These are phyloP conservation scores for Backusella mclennaniae DNA, from an alignment of 192 early-diverging fungal genomes.

Conservation along the genomic window DNA sequence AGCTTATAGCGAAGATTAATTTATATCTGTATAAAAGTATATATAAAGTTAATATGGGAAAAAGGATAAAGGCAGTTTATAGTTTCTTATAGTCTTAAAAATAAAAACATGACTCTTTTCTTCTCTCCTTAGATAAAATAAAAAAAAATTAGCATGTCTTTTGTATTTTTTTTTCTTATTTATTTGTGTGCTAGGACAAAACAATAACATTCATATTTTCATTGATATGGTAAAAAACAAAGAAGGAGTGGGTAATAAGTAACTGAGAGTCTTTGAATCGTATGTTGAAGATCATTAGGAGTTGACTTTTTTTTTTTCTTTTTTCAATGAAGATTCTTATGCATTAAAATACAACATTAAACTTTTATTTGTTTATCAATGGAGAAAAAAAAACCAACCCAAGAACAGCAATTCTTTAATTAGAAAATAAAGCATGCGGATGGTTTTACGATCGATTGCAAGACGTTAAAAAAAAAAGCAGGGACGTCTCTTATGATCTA, in stretches of 20 bases:
- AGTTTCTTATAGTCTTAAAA: not conserved
- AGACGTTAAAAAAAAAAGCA: not conserved
- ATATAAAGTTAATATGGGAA: not conserved
- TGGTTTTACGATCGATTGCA: too few species aligned
- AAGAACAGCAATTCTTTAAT: too few species aligned
- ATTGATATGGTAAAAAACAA: not conserved
- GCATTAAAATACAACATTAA: too few species aligned
- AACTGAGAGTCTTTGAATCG: not conserved
- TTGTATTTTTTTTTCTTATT: not conserved
- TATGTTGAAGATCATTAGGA: not conserved
- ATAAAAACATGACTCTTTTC: not conserved
- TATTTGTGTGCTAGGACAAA: not conserved
- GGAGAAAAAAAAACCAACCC: too few species aligned
- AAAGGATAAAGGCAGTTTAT: not conserved
- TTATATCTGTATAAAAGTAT: conserved; percentile 1
- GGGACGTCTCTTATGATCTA: too few species aligned
- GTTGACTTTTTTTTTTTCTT: not conserved
- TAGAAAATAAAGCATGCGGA: too few species aligned
- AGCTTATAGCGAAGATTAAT: conserved; percentile 13
- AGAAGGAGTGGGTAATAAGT: not conserved
- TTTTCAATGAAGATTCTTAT: not conserved
- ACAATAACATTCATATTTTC: not conserved
- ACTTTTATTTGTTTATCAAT: not conserved
- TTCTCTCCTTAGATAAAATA: not conserved
- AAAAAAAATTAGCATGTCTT: not conserved